These are phyloP conservation scores for Endoconidiophora polonica DNA, from an alignment of 2,329 filamentous ascomycete species.

Conservation along the genomic window DNA sequence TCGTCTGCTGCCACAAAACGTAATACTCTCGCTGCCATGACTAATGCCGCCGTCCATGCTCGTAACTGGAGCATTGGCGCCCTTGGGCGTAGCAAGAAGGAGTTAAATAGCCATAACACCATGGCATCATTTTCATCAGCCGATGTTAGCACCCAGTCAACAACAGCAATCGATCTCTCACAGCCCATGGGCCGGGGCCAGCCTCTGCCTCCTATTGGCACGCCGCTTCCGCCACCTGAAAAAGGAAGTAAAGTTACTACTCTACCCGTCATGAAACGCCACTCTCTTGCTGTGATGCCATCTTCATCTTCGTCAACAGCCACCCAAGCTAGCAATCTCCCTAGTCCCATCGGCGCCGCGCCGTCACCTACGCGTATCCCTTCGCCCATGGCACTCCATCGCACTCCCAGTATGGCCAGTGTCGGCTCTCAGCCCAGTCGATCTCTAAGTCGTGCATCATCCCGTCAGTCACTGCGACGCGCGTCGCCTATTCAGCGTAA, in stretches of 20 bases:
- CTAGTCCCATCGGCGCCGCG: not conserved
- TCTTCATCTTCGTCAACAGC: not conserved
- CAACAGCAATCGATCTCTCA: constrained; percentile 27
- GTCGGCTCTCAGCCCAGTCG: constrained; percentile 1
- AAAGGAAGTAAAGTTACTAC: constrained; percentile 40
- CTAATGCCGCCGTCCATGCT: constrained; percentile 37
- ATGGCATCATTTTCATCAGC: constrained; percentile 16
- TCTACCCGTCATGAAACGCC: constrained; percentile 46
- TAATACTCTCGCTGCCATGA: constrained; percentile 33
- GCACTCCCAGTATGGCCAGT: constrained; percentile 7
- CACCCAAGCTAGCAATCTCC: not conserved
- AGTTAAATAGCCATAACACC: constrained; percentile 11
- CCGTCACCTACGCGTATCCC: constrained; percentile 5
- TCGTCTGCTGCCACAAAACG: constrained; percentile 16
- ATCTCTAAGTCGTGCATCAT: constrained; percentile 8
- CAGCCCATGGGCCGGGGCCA: constrained; percentile 71
- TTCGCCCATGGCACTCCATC: constrained; percentile 5
- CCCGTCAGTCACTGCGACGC: constrained; percentile 7
- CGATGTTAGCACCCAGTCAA: not conserved
- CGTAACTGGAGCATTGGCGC: constrained; percentile 44
- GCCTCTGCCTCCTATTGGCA: constrained; percentile 66
- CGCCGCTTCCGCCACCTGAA: constrained; percentile 55
- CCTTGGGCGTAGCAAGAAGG: constrained; percentile 32
- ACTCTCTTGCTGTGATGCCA: constrained; percentile 18
- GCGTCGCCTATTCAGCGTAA: constrained; percentile 9